phyloP scores from a whole-genome alignment of 352 stramenopile genomes.

The Phytophthora aleatoria region DNA sequence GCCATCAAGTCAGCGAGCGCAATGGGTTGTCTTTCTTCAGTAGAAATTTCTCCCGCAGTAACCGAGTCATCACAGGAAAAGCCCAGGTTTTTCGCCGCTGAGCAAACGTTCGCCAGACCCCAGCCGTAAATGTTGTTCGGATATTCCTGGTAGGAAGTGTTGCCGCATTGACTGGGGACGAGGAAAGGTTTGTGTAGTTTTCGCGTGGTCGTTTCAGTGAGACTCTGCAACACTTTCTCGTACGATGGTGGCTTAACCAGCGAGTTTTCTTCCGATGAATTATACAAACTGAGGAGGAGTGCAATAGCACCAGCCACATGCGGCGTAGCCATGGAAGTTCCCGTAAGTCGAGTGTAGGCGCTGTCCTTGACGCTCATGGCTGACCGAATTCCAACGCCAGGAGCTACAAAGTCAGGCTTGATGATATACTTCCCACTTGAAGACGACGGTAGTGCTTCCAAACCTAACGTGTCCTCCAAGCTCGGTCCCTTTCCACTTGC shows the following conservation, averaged over 20 bases:
- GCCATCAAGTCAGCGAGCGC: conserved; percentile 17
- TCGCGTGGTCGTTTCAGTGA: conserved; percentile 47
- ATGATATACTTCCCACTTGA: conserved; percentile 38
- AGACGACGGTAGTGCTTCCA: background rate
- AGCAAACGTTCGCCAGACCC: conserved; percentile 60
- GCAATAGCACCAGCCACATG: conserved; percentile 67
- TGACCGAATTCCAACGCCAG: conserved; percentile 69
- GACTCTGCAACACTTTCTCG: conserved; percentile 40
- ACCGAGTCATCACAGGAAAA: conserved; percentile 40
- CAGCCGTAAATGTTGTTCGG: conserved; percentile 85
- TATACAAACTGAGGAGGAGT: conserved; percentile 52
- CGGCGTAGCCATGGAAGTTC: conserved; percentile 80
- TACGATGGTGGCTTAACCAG: conserved; percentile 20
- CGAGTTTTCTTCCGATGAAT: conserved; percentile 12
- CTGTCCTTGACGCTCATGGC: conserved; percentile 60
- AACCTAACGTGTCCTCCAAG: conserved; percentile 30
- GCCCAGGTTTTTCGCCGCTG: conserved; percentile 44
- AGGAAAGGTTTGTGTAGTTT: conserved; percentile 69
- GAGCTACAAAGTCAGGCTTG: conserved; percentile 79
- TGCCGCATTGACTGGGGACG: conserved; percentile 64
- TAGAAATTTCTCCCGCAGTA: background rate
- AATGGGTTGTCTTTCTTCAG: conserved; percentile 13
- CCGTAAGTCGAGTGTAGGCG: conserved; percentile 66
- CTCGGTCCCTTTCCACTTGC: conserved; percentile 73
- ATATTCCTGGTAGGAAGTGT: conserved; percentile 65